Percentiles rank a stretch among this genome's conserved stretches.
Evolutionary conservation across 768 basidiomycete genomes (phyloP).

Genomic region (Coprinopsis sp.): DNA sequence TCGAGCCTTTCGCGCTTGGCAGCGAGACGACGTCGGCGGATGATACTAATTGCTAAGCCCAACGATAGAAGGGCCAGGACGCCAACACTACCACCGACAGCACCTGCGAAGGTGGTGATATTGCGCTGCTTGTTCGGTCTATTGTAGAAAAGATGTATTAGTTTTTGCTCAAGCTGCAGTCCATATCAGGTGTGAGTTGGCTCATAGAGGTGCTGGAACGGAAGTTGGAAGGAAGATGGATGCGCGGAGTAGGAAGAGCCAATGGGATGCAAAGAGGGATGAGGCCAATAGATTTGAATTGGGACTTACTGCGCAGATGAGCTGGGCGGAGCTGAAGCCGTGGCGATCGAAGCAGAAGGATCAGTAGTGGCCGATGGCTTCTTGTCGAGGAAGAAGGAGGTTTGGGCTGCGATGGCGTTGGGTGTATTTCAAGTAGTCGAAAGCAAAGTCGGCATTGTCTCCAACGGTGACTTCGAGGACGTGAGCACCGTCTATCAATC

Average conservation of each 20-base stretch:
- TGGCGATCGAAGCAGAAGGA: neutral
- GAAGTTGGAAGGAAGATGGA: no score
- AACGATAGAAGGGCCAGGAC: constrained; percentile 43
- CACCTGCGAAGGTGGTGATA: constrained; percentile 49
- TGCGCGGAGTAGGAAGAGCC: no score
- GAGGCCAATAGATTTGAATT: no score
- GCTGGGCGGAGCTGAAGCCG: no score
- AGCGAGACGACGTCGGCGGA: constrained; percentile 38
- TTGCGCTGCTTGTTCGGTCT: constrained; percentile 27
- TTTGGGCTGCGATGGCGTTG: neutral
- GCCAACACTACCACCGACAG: constrained; percentile 47
- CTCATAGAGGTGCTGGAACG: neutral
- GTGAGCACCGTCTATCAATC: constrained; percentile 36
- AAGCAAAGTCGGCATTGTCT: constrained; percentile 41
- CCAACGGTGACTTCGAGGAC: constrained; percentile 39
- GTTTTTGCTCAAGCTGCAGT: neutral
- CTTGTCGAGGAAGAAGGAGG: constrained; percentile 6
- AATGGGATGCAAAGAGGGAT: no score
- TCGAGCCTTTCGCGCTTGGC: constrained; percentile 32
- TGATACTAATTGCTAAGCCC: constrained; percentile 48
- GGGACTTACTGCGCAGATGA: no score
- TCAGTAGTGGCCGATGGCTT: neutral
- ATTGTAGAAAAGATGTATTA: neutral
- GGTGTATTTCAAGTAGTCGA: constrained; percentile 46
- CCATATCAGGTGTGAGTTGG: neutral